Evolutionary conservation across 2,329 filamentous ascomycete species (phyloP), one percentile per base, ranked within the genome.

Genomic region (Calonectria crousiana): DNA sequence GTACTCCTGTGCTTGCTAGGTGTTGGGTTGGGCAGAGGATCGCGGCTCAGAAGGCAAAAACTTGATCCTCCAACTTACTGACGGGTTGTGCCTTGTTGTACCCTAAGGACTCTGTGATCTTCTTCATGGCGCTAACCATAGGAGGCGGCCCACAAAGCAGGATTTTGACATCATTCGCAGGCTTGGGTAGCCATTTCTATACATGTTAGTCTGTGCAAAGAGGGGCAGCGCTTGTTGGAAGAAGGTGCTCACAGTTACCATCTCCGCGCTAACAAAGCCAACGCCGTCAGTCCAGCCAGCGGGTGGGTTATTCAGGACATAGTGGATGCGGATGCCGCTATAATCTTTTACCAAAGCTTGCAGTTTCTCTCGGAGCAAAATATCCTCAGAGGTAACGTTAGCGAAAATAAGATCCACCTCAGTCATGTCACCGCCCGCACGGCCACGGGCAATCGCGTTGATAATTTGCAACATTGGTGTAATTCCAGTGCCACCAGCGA

Each of bases 401-500:
- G 96, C 96, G 82, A 98, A 98, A 85, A 98, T 95, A 76, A 98
- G 88, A 83, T 98, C 95, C 65, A 98, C 92, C 88, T 98, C 89
- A 69, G 96, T 98, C 82, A 87, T 92, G 86, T 98, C 95, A 75
- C 93, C 95, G 64, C 91, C 88, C 67, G 92, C 89, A 79, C 95
- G 92, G 80, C 95, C 95, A 79, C 94, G 92, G 79, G 95, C 91
- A 79, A 98, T 95, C 73, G 96, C 96, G 81, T 95, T 93, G 84
- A 98, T 92, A 80, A 98, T 92, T 88, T 98, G 96, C 76, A 98
- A 90, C 96, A 98, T 98, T 72, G 96, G 96, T 10, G 96, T 98
- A 85, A 98, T 98, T 79, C 96, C 96, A 26, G 96, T 98, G 77
- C 96, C 96, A 78, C 96, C 96, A 75, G 96, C 95, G 83, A 98